These are phyloP conservation scores for Metschnikowia matae DNA, from an alignment of 805 yeast genomes.

Conservation along the genomic window DNA sequence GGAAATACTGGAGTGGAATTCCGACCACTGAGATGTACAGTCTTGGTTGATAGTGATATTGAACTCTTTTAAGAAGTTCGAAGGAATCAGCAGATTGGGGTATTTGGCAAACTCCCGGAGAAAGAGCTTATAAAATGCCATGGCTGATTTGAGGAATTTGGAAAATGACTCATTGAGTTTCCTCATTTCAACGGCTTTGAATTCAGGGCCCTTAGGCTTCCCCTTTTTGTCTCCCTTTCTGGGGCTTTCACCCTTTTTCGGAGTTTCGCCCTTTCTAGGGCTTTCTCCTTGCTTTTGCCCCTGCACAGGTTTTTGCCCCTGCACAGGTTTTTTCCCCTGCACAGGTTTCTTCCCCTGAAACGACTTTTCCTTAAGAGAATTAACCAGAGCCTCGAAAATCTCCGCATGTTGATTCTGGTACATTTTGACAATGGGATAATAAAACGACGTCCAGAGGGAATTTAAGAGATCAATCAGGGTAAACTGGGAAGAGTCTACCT, in stretches of 20 bases:
- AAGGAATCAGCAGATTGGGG: conserved; percentile 34
- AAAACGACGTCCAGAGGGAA: conserved; percentile 55
- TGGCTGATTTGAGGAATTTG: conserved; percentile 46
- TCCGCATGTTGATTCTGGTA: conserved; percentile 41
- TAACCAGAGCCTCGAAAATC: conserved; percentile 18
- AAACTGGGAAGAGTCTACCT: conserved; percentile 28
- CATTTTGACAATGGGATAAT: conserved; percentile 59
- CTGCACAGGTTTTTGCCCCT: too few relatives aligned
- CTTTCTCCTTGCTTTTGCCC: neutral
- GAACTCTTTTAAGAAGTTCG: conserved; percentile 26
- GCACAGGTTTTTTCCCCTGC: too few relatives aligned
- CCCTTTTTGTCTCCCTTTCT: conserved; percentile 7
- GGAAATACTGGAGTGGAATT: conserved; percentile 13
- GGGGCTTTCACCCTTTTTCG: conserved; percentile 1
- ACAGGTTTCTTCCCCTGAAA: too few relatives aligned
- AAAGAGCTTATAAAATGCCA: conserved; percentile 45
- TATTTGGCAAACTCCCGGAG: conserved; percentile 38
- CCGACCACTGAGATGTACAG: neutral
- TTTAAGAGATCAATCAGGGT: conserved; percentile 37
- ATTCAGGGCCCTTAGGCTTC: conserved; percentile 9
- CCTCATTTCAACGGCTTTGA: conserved; percentile 48
- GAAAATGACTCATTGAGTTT: conserved; percentile 50
- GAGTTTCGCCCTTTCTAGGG: conserved; percentile 5
- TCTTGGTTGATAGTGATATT: conserved; percentile 16
- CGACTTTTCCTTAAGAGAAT: conserved; percentile 14